Conservation (phyloP, 2,329 filamentous ascomycete genomes). For the Grosmannia penicillata region DNA sequence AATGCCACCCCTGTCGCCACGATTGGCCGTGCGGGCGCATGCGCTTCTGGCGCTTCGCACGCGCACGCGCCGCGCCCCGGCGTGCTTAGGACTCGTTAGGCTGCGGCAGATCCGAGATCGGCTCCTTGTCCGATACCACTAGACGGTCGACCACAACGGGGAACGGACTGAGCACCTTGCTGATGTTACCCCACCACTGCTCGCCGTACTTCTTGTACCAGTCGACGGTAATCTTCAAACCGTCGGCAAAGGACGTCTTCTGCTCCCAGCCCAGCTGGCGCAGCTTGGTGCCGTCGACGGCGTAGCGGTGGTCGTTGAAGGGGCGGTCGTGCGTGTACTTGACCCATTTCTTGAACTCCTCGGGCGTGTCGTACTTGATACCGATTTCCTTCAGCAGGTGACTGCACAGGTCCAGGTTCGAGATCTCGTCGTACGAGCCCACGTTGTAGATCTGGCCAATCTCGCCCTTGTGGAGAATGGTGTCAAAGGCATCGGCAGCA, state of each 20-base stretch:
- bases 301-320: conserved; percentile 63
- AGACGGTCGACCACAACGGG: conserved; percentile 42
- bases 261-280: conserved; percentile 54
- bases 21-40: too few species aligned
- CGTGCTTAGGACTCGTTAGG: conserved; percentile 6
- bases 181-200: conserved; percentile 59
- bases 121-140: conserved; percentile 36
- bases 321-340: conserved; percentile 65
- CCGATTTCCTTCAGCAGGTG: conserved; percentile 49
- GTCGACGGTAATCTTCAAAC: conserved; percentile 47
- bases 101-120: conserved; percentile 17
- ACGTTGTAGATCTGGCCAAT: conserved; percentile 73
- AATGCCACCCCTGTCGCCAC: too few species aligned
- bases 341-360: conserved; percentile 48
- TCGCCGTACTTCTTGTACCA: conserved; percentile 57
- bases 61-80: too few species aligned
- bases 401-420: conserved; percentile 54
- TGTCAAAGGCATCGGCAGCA: conserved; percentile 70
- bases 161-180: conserved; percentile 52
- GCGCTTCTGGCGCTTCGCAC: too few species aligned
- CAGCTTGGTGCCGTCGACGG: conserved; percentile 56
- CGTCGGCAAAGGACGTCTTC: conserved; percentile 48
- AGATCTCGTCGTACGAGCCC: conserved; percentile 62
- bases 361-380: conserved; percentile 32
- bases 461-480: conserved; percentile 62